Conservation (phyloP, 1,139 yeast genomes). For the Kodamaea sp. region DNA sequence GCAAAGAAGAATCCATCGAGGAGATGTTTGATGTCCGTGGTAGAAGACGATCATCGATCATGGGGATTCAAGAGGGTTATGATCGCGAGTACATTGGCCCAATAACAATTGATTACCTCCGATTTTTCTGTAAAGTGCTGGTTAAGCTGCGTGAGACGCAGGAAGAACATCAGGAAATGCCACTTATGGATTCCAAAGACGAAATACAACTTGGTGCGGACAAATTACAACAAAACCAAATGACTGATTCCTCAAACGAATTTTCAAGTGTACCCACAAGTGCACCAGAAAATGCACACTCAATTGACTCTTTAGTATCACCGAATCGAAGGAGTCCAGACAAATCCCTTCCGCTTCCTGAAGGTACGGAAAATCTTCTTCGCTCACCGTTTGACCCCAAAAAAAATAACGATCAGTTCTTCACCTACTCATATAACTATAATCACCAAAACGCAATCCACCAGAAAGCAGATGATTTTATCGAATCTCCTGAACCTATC, state of each 20-base stretch:
- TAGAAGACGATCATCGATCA: slow-evolving; percentile 32
- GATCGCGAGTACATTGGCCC: slow-evolving; percentile 38
- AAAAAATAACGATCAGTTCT: background rate
- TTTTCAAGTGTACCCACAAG: background rate
- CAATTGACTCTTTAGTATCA: too few species aligned
- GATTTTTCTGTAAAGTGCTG: slow-evolving; percentile 34
- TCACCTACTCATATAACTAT: too few species aligned
- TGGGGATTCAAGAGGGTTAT: slow-evolving; percentile 25
- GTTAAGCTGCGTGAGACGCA: slow-evolving; percentile 21
- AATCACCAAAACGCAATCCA: too few species aligned
- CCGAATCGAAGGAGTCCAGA: too few species aligned
- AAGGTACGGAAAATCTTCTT: slow-evolving; percentile 10
- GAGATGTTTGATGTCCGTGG: slow-evolving; percentile 2
- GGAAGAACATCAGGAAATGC: slow-evolving; percentile 6
- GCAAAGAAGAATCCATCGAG: background rate
- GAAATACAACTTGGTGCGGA: background rate
- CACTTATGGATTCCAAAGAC: slow-evolving; percentile 2
- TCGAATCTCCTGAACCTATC: too few species aligned
- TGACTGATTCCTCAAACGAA: background rate
- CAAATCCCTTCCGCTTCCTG: slow-evolving; percentile 26
- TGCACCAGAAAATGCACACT: background rate
- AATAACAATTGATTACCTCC: slow-evolving; percentile 36
- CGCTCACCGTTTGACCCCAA: slow-evolving; percentile 12
- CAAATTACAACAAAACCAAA: background rate
- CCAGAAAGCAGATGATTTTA: too few species aligned